A percentile compares a stretch with the other conserved stretches of the same genome.
Evolutionary conservation across 441 rosid species (phyloP).

Genomic region (Pelargonium cotyledonis): DNA sequence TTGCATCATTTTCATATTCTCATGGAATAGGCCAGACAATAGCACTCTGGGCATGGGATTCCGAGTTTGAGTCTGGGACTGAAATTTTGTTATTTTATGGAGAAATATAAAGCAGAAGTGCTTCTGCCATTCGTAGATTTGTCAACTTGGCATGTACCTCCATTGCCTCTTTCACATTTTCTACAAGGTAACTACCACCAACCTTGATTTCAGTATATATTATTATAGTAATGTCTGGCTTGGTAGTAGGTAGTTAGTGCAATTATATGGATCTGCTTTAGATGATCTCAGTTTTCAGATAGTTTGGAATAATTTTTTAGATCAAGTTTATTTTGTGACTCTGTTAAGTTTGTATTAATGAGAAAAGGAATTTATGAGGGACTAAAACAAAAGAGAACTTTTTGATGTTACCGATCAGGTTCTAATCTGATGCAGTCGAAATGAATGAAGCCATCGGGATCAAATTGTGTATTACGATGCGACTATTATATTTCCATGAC

Average conservation of each 20-base stretch:
- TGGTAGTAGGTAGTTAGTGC: background rate
- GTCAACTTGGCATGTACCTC: slow-evolving; percentile 30
- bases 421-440: background rate
- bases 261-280: background rate
- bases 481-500: background rate
- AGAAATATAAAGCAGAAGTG: slow-evolving; percentile 23
- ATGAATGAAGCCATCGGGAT: background rate
- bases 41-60: slow-evolving; percentile 20
- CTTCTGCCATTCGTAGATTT: slow-evolving; percentile 31
- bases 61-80: slow-evolving; percentile 24
- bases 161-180: slow-evolving; percentile 31
- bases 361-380: background rate
- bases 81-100: slow-evolving; percentile 27
- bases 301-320: background rate
- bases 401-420: too few species aligned
- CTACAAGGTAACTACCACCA: slow-evolving; percentile 39
- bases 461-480: background rate
- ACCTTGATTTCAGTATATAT: slow-evolving; percentile 12
- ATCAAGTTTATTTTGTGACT: background rate
- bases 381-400: too few species aligned
- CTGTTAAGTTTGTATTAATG: background rate
- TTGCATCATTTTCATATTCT: slow-evolving; percentile 13
- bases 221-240: slow-evolving; percentile 8
- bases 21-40: slow-evolving; percentile 12
- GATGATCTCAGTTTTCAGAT: background rate